phyloP scores from a whole-genome alignment of 164 flowering plant genomes.

The Aristolochia californica region DNA sequence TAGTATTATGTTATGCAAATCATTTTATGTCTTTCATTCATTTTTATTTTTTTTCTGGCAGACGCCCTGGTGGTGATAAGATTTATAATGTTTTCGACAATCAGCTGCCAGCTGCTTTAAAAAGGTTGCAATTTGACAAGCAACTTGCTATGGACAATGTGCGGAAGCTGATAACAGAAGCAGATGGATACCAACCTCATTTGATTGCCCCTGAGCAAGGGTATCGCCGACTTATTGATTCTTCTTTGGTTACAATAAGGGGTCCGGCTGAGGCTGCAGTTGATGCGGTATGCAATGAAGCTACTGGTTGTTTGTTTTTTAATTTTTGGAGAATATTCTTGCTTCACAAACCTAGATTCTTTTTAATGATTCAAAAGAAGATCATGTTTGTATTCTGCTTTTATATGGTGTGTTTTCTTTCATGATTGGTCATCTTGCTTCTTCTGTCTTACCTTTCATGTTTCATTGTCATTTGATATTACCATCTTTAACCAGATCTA shows the following conservation, averaged over 20 bases:
- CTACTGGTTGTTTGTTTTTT: no score
- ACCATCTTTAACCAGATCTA: no score
- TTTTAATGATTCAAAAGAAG: no score
- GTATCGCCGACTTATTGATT: slow-evolving; percentile 88
- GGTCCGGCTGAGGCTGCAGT: slow-evolving; percentile 95
- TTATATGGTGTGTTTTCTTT: no score
- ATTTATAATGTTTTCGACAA: slow-evolving; percentile 69
- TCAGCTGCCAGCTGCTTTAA: slow-evolving; percentile 78
- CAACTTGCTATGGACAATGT: slow-evolving; percentile 80
- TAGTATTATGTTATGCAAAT: no score
- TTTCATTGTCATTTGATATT: no score
- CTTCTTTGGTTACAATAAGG: slow-evolving; percentile 60
- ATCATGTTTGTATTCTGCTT: no score
- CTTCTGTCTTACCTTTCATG: no score
- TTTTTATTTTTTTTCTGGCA: slow-evolving; percentile 12
- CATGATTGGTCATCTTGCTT: no score
- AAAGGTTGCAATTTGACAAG: slow-evolving; percentile 74
- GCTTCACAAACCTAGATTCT: no score
- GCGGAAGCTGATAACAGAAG: slow-evolving; percentile 65
- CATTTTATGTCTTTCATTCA: neutral
- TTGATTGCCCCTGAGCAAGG: slow-evolving; percentile 85
- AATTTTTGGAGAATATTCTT: no score
- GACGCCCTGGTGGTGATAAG: slow-evolving; percentile 82
- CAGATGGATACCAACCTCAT: slow-evolving; percentile 88
- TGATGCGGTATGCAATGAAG: slow-evolving; percentile 56